These are phyloP conservation scores for Cyclocybe aegerita DNA, from an alignment of 768 basidiomycete species.

Conservation along the genomic window DNA sequence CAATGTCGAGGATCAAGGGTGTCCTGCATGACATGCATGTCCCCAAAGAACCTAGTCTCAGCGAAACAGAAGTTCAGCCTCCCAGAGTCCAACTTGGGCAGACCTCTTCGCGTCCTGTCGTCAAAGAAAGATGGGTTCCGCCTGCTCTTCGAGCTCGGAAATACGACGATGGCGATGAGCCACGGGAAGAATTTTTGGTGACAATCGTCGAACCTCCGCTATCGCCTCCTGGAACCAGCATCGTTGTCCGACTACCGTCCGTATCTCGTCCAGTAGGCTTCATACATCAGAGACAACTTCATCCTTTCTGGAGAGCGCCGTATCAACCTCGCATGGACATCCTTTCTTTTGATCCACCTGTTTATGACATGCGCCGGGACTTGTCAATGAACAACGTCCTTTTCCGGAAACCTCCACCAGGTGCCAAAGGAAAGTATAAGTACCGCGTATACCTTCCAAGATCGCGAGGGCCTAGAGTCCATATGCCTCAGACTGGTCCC, in stretches of 20 bases:
- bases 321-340: constrained; percentile 57
- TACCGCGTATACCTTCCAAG: constrained; percentile 44
- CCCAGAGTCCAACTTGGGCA: constrained; percentile 8
- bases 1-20: constrained; percentile 85
- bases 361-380: constrained; percentile 63
- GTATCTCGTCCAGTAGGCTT: constrained; percentile 40
- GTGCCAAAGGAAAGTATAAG: constrained; percentile 37
- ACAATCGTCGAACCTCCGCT: constrained; percentile 49
- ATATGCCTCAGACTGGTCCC: constrained; percentile 23
- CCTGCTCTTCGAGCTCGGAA: constrained; percentile 47
- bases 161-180: constrained; percentile 32
- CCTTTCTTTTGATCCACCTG: constrained; percentile 70
- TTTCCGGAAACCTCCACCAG: constrained; percentile 44
- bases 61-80: constrained; percentile 12
- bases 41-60: constrained; percentile 25
- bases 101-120: constrained; percentile 19
- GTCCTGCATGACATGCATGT: constrained; percentile 70
- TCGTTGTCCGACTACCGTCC: constrained; percentile 49
- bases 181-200: constrained; percentile 42
- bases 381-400: constrained; percentile 65
- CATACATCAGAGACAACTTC: constrained; percentile 47
- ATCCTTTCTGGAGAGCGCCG: constrained; percentile 37
- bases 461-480: constrained; percentile 29
- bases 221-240: constrained; percentile 39
- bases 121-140: constrained; percentile 56